phyloP scores from a whole-genome alignment of 108 stramenopile species.

The Fragilariopsis cylindrus region DNA sequence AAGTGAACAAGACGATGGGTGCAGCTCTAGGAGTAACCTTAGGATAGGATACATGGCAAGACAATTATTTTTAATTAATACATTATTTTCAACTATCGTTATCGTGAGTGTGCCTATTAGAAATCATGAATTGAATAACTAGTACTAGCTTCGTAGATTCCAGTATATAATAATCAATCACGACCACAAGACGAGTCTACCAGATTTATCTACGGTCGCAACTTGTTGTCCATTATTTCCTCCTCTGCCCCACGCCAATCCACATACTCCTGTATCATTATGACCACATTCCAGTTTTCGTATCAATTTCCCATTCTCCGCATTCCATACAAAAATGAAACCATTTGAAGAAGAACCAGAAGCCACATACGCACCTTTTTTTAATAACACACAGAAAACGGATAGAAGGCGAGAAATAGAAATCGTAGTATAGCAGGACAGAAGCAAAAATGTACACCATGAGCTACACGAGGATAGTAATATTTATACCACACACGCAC shows the following conservation, averaged over 20 bases:
- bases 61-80: too few species aligned
- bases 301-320: constrained; percentile 24
- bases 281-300: constrained; percentile 48
- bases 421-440: not conserved
- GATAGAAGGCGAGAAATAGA: not conserved
- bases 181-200: constrained; percentile 73
- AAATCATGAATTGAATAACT: not conserved
- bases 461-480: not conserved
- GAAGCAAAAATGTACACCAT: not conserved
- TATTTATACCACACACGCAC: too few species aligned
- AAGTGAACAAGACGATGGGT: constrained; percentile 93
- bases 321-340: constrained; percentile 73
- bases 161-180: not conserved
- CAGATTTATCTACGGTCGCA: constrained; percentile 74
- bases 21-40: constrained; percentile 80
- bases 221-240: constrained; percentile 77
- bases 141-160: not conserved
- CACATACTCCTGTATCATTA: constrained; percentile 52
- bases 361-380: constrained; percentile 49
- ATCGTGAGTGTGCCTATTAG: too few species aligned
- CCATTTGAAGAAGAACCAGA: constrained; percentile 66
- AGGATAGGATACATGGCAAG: constrained; percentile 15
- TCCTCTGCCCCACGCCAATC: constrained; percentile 73
- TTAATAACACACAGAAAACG: not conserved
- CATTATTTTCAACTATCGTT: too few species aligned